A percentile compares a stretch with the other conserved stretches of the same genome.
phyloP scores from a whole-genome alignment of 2,329 filamentous ascomycete species.

The Penicillium sp. region DNA sequence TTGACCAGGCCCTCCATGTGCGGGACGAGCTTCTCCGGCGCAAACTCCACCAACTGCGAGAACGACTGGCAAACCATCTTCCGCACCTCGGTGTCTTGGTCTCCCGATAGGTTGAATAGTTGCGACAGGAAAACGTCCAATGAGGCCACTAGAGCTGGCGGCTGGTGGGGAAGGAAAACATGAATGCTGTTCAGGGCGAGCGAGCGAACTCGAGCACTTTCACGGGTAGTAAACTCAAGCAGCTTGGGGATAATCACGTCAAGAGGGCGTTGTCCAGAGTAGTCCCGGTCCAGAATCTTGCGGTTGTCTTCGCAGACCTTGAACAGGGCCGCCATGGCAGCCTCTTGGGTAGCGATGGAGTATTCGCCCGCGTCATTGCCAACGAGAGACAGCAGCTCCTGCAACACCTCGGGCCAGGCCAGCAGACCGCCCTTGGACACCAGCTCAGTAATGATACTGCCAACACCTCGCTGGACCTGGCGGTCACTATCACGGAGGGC shows the following conservation, averaged over 20 bases:
- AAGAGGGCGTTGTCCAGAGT: conserved; percentile 84
- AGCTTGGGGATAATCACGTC: conserved; percentile 88
- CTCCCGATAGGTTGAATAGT: conserved; percentile 78
- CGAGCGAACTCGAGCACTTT: conserved; percentile 73
- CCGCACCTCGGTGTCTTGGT: conserved; percentile 77
- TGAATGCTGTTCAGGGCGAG: conserved; percentile 84
- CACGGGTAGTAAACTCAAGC: conserved; percentile 79
- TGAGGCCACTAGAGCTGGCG: conserved; percentile 76
- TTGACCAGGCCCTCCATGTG: conserved; percentile 86
- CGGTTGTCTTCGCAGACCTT: conserved; percentile 98
- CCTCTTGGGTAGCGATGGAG: conserved; percentile 76
- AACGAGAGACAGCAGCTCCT: conserved; percentile 77
- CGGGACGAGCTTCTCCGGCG: conserved; percentile 85
- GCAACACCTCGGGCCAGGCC: conserved; percentile 87
- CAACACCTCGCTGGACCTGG: conserved; percentile 85
- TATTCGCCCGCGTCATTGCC: conserved; percentile 70
- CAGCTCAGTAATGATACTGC: conserved; percentile 92
- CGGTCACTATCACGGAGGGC: conserved; percentile 78
- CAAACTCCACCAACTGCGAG: conserved; percentile 85
- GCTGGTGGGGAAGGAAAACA: conserved; percentile 83
- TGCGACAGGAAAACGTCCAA: conserved; percentile 80
- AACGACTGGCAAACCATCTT: conserved; percentile 93
- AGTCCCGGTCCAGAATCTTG: conserved; percentile 80
- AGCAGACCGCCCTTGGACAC: conserved; percentile 81
- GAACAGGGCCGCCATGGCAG: conserved; percentile 85